Conservation (phyloP, 176 grass and related monocot genomes). For the Carex littledalei region DNA sequence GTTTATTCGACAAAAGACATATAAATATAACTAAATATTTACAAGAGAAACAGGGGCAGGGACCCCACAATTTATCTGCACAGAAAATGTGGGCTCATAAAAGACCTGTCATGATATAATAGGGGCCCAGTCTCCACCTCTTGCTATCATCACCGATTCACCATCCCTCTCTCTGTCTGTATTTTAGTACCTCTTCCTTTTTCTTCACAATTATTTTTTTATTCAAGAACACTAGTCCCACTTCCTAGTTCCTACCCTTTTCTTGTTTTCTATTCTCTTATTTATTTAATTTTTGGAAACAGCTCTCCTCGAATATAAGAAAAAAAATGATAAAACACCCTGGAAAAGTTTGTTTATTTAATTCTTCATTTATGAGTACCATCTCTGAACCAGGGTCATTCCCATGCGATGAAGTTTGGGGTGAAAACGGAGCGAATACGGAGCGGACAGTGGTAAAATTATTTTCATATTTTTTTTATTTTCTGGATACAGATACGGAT, state of each 20-base stretch:
- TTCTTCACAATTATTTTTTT: not conserved
- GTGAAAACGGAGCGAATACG: too few relatives aligned
- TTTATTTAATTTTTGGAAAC: not conserved
- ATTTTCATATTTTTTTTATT: too few relatives aligned
- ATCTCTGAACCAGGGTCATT: not conserved
- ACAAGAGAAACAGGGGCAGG: not conserved
- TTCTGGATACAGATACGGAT: too few relatives aligned
- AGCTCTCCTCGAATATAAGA: not conserved
- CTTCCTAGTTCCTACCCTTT: not conserved
- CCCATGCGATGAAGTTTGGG: not conserved
- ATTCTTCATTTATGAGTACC: too few relatives aligned
- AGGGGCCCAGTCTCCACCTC: not conserved
- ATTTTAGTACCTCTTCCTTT: not conserved
- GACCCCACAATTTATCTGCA: constrained; percentile 9
- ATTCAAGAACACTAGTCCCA: not conserved
- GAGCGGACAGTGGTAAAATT: too few relatives aligned
- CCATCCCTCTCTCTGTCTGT: not conserved
- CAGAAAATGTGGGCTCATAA: not conserved
- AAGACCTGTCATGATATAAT: constrained; percentile 14
- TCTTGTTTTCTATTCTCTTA: not conserved
- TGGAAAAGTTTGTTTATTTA: not conserved
- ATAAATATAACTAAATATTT: not conserved
- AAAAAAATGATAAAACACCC: not conserved
- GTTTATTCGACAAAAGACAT: not conserved
- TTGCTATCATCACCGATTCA: constrained; percentile 18